Conservation (phyloP, 176 grass and related monocot genomes). For the Dactylis glomerata region DNA sequence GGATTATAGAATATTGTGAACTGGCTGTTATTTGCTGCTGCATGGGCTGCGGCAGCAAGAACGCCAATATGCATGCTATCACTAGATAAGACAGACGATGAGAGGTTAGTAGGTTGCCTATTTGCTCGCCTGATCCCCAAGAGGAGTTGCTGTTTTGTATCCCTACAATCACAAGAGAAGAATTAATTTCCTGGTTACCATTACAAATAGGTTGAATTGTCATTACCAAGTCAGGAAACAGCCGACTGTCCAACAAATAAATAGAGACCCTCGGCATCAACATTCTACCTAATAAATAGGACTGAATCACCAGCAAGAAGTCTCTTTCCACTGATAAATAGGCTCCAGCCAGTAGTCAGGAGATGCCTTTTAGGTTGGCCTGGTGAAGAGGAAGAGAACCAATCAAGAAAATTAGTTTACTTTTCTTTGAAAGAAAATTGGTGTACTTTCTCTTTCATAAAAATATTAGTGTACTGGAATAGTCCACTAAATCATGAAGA, state of each 20-base stretch:
- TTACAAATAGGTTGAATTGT: constrained; percentile 8
- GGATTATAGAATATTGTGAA: constrained; percentile 84
- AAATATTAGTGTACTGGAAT: neutral
- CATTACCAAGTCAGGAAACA: constrained; percentile 15
- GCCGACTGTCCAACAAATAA: neutral
- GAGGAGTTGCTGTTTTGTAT: constrained; percentile 65
- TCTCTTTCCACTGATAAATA: constrained; percentile 82
- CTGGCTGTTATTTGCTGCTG: constrained; percentile 66
- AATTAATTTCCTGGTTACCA: neutral
- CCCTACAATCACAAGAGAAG: constrained; percentile 40
- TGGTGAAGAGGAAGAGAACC: constrained; percentile 37
- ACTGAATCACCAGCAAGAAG: constrained; percentile 82
- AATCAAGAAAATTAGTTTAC: constrained; percentile 4
- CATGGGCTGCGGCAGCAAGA: constrained; percentile 83
- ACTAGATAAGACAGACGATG: constrained; percentile 75
- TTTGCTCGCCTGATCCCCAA: constrained; percentile 70
- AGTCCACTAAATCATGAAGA: neutral
- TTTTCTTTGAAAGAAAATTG: neutral
- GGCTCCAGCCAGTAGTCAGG: constrained; percentile 81
- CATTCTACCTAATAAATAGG: constrained; percentile 70
- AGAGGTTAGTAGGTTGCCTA: constrained; percentile 68
- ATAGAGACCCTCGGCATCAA: neutral
- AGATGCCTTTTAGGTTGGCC: constrained; percentile 87
- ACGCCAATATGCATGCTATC: constrained; percentile 90
- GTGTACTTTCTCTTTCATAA: neutral